These are phyloP conservation scores for Pulveroboletus sp. DNA, from an alignment of 768 basidiomycete species.

Conservation along the genomic window DNA sequence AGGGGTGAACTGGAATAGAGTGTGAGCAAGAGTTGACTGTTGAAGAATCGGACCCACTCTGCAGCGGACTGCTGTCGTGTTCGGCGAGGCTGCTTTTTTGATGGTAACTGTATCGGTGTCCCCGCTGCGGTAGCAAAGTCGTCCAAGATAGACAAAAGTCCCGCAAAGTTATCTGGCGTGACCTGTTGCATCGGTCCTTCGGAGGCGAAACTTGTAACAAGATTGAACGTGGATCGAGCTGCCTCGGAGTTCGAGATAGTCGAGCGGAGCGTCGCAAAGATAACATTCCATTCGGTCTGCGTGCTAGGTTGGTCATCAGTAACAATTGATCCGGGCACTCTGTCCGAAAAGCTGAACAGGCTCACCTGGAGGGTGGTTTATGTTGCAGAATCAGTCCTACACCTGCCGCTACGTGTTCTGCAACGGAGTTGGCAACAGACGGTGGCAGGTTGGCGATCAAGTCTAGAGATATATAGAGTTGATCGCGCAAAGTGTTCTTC, in stretches of 20 bases:
- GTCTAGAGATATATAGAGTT: slow-evolving; percentile 92
- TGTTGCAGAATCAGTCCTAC: slow-evolving; percentile 77
- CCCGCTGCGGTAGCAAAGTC: slow-evolving; percentile 81
- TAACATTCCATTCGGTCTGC: slow-evolving; percentile 93
- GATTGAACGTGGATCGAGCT: slow-evolving; percentile 75
- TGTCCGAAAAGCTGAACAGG: not conserved
- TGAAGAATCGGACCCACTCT: slow-evolving; percentile 39
- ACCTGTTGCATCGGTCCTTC: slow-evolving; percentile 60
- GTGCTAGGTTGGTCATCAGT: slow-evolving; percentile 45
- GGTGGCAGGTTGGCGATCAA: slow-evolving; percentile 77
- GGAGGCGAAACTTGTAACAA: slow-evolving; percentile 60
- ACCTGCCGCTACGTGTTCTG: slow-evolving; percentile 88
- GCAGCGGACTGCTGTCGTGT: slow-evolving; percentile 45
- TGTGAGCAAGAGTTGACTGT: not conserved
- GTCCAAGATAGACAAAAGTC: slow-evolving; percentile 75
- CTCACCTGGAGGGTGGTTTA: slow-evolving; percentile 58
- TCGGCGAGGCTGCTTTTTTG: slow-evolving; percentile 47
- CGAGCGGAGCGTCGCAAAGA: slow-evolving; percentile 81
- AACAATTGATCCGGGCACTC: not conserved
- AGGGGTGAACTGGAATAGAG: slow-evolving; percentile 53
- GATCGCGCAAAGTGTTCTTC: slow-evolving; percentile 82
- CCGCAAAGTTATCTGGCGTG: slow-evolving; percentile 73
- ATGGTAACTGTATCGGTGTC: slow-evolving; percentile 55
- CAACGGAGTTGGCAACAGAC: slow-evolving; percentile 72
- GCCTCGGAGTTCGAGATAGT: slow-evolving; percentile 86